Percentiles rank a stretch among this genome's conserved stretches.
Evolutionary conservation across 495 filamentous ascomycete genomes (phyloP).

Genomic region (Aspergillus wentii): DNA sequence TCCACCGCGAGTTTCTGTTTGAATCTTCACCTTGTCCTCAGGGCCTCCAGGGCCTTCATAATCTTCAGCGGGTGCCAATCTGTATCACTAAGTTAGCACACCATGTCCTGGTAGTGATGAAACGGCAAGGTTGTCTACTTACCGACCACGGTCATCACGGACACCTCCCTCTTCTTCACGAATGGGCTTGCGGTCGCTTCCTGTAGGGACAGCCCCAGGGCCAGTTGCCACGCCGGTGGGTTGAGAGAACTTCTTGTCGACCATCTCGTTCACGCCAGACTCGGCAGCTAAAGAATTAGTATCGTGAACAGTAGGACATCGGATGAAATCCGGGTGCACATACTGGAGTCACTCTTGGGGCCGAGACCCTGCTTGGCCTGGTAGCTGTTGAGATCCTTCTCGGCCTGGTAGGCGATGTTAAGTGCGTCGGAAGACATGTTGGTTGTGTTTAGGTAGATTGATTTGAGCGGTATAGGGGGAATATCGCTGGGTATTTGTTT

Average conservation of each 20-base stretch:
- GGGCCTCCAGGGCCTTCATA: constrained; percentile 50
- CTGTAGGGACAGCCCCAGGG: constrained; percentile 38
- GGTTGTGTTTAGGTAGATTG: constrained; percentile 20
- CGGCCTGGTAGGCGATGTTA: constrained; percentile 37
- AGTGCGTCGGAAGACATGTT: constrained; percentile 35
- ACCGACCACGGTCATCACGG: constrained; percentile 40
- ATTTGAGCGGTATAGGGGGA: too few relatives aligned
- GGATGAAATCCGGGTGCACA: too few relatives aligned
- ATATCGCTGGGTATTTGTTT: too few relatives aligned
- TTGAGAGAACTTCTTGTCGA: constrained; percentile 37
- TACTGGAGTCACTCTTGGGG: constrained; percentile 44
- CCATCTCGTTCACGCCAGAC: constrained; percentile 49
- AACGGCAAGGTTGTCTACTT: constrained; percentile 6
- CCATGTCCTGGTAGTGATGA: constrained; percentile 2
- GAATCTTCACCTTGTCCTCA: constrained; percentile 39
- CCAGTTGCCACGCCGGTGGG: constrained; percentile 41
- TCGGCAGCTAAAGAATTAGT: constrained; percentile 33
- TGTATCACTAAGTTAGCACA: constrained; percentile 6
- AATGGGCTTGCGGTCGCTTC: constrained; percentile 48
- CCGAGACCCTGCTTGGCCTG: constrained; percentile 44
- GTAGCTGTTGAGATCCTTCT: constrained; percentile 50
- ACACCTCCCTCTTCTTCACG: constrained; percentile 48
- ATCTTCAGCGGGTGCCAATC: constrained; percentile 39
- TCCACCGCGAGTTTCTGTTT: constrained; percentile 33
- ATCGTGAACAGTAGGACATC: too few relatives aligned